Evolutionary conservation across 148 eudicot genomes (phyloP).

Genomic region (Cornus kousa): DNA sequence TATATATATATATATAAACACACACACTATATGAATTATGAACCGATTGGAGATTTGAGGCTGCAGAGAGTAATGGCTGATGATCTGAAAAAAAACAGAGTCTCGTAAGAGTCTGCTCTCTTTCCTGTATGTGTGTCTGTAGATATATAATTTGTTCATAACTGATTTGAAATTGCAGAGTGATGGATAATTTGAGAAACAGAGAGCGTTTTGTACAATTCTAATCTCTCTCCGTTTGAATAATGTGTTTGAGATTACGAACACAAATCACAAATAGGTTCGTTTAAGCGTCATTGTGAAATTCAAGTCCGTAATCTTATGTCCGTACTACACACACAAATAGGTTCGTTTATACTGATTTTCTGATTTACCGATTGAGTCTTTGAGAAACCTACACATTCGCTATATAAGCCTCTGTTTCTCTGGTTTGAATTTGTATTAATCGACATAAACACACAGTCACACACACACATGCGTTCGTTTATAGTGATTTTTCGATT

Average conservation of each 20-base stretch:
- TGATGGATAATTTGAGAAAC: neutral
- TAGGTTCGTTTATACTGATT: neutral
- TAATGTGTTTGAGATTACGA: neutral
- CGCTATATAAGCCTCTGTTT: too few species aligned
- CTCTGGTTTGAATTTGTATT: too few species aligned
- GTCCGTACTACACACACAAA: neutral
- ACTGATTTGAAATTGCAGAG: neutral
- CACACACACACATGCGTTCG: neutral
- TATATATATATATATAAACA: neutral
- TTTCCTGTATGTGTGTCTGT: too few species aligned
- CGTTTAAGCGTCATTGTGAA: too few species aligned
- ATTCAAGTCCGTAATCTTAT: neutral
- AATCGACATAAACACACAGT: too few species aligned
- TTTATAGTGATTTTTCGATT: too few species aligned
- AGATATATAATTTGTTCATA: neutral
- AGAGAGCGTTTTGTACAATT: neutral
- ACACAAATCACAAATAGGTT: neutral
- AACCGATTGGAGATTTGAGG: neutral
- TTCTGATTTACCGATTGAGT: too few species aligned
- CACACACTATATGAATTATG: too few species aligned
- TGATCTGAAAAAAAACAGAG: too few species aligned
- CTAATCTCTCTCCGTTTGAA: neutral
- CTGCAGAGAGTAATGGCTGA: neutral
- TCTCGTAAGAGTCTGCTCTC: too few species aligned
- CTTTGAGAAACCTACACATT: too few species aligned